These are phyloP conservation scores for Apophysomyces trapeziformis DNA, from an alignment of 371 early-diverging fungal genomes.

Conservation along the genomic window DNA sequence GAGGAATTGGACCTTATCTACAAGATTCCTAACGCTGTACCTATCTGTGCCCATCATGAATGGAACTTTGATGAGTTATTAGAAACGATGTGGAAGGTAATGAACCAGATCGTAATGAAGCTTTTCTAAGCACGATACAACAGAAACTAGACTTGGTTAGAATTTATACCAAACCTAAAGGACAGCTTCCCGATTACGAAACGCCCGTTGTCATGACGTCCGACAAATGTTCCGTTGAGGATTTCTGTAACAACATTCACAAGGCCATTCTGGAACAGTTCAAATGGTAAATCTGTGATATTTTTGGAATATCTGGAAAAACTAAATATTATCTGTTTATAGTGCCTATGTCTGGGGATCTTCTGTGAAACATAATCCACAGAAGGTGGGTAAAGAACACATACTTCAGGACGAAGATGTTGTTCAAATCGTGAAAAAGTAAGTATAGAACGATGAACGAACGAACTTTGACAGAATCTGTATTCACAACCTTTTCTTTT, in stretches of 20 bases:
- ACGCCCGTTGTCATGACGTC: slow-evolving; percentile 94
- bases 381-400: slow-evolving; percentile 99
- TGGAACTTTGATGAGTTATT: slow-evolving; percentile 99
- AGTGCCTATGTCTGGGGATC: slow-evolving; percentile 98
- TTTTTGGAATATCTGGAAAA: not conserved
- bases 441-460: slow-evolving; percentile 12
- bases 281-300: slow-evolving; percentile 71
- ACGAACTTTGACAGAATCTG: no score
- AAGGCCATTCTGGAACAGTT: slow-evolving; percentile 95
- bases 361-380: slow-evolving; percentile 98
- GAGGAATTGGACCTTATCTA: slow-evolving; percentile 95
- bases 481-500: not conserved
- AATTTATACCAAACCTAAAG: slow-evolving; percentile 98
- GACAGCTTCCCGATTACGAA: slow-evolving; percentile 96
- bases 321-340: not conserved
- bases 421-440: slow-evolving; percentile 89
- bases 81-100: slow-evolving; percentile 91
- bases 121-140: not conserved
- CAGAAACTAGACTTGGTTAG: slow-evolving; percentile 79
- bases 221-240: slow-evolving; percentile 82
- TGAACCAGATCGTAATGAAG: not conserved
- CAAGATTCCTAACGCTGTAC: slow-evolving; percentile 98
- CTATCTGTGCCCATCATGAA: slow-evolving; percentile 96
- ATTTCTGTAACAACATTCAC: slow-evolving; percentile 99
- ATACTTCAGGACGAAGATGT: slow-evolving; percentile 97